Percentiles rank a stretch among this genome's conserved stretches.
These are phyloP conservation scores for Arctostaphylos glauca DNA, from an alignment of 148 eudicot species.

Conservation along the genomic window DNA sequence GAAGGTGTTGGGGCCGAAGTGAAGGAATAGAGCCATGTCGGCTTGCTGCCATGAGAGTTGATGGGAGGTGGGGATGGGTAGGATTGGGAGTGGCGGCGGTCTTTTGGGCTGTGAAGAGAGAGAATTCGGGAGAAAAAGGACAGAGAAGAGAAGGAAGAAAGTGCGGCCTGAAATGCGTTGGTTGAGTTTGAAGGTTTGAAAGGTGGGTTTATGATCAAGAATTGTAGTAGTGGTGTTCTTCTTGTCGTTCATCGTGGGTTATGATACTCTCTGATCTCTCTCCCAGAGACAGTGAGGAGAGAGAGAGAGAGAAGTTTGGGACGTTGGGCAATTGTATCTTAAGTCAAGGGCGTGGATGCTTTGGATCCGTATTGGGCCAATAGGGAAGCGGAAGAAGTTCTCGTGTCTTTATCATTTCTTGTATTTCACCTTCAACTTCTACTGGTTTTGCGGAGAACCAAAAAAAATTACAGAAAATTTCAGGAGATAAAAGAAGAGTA, in stretches of 20 bases:
- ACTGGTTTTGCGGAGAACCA: too few species aligned
- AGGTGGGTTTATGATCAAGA: neutral
- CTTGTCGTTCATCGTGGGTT: neutral
- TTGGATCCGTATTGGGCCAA: neutral
- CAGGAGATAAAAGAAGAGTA: too few species aligned
- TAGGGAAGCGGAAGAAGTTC: neutral
- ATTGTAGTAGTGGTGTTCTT: neutral
- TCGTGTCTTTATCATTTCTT: too few species aligned
- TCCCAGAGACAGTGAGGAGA: neutral
- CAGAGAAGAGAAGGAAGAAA: neutral
- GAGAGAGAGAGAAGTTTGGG: neutral
- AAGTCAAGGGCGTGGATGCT: neutral
- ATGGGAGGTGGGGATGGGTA: constrained; percentile 58
- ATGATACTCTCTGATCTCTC: neutral
- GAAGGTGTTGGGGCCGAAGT: constrained; percentile 87
- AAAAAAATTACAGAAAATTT: too few species aligned
- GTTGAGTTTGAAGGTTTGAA: neutral
- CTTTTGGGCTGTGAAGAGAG: constrained; percentile 16
- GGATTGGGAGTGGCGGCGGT: constrained; percentile 64
- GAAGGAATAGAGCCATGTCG: constrained; percentile 69
- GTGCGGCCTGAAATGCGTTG: constrained; percentile 19
- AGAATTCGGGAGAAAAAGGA: neutral
- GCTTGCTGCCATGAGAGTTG: constrained; percentile 67
- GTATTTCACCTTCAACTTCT: too few species aligned
- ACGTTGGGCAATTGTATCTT: neutral